Conservation (phyloP, 2,329 filamentous ascomycete species). For the Aspergillus sp. region DNA sequence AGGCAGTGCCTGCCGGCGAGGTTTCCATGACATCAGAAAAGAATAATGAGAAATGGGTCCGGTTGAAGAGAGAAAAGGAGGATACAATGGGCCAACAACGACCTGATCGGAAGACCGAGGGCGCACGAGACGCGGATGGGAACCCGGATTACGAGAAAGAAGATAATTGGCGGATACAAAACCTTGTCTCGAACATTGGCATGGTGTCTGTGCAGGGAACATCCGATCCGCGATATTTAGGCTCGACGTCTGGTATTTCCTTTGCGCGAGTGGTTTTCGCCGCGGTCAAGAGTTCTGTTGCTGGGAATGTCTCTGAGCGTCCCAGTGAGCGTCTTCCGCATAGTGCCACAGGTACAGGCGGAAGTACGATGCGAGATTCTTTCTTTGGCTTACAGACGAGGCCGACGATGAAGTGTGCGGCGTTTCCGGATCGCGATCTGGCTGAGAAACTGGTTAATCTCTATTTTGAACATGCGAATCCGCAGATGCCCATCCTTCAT, state of each 20-base stretch:
- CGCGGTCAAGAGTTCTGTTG: constrained; percentile 74
- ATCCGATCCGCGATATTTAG: constrained; percentile 74
- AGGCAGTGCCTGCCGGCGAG: constrained; percentile 6
- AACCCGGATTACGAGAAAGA: constrained; percentile 46
- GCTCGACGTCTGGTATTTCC: constrained; percentile 83
- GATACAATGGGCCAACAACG: constrained; percentile 8
- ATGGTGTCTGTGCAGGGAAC: constrained; percentile 74
- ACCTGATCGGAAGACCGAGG: constrained; percentile 13
- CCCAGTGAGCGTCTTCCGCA: constrained; percentile 52
- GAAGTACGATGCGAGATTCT: constrained; percentile 85
- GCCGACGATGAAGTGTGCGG: constrained; percentile 77
- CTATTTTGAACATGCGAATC: constrained; percentile 95
- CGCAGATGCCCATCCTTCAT: constrained; percentile 90
- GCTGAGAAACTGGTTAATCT: constrained; percentile 69
- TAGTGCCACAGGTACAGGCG: constrained; percentile 50
- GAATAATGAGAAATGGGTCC: not conserved
- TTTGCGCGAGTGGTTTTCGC: constrained; percentile 93
- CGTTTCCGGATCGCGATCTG: constrained; percentile 74
- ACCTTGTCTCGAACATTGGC: constrained; percentile 64
- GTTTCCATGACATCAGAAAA: constrained; percentile 2
- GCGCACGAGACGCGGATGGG: constrained; percentile 18
- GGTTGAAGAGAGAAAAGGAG: constrained; percentile 18
- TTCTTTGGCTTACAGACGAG: constrained; percentile 96
- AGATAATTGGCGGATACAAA: constrained; percentile 59
- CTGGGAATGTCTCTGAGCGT: constrained; percentile 57